Base-by-base conservation (phyloP, 345 rosid species). In the Melaleuca quinquenervia region DNA sequence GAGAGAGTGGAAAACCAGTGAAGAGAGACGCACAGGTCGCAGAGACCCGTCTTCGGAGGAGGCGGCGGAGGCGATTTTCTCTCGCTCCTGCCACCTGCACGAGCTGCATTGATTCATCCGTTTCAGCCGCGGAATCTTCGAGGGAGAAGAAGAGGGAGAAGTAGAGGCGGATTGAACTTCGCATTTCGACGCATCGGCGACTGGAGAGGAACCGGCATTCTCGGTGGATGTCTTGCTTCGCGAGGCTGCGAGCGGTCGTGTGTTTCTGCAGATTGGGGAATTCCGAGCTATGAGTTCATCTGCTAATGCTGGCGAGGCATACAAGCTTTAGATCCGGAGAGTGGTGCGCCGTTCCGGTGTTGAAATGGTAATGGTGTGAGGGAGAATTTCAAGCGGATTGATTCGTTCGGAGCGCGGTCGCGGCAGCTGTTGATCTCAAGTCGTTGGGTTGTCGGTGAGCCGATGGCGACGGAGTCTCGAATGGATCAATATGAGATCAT, bases 401-500 rank as follows among this genome's bases (percentile, higher is more conserved):
- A 29, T 51, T 60, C 58, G 50, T 48, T 21, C 50, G 51, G 60
- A 16, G 87, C 53, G 80, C 36, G 80, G 2, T 70, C 80, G 80
- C 80, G 48, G 36, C 80, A 51, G 64, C 45, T 75, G 29, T 84
- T 76, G 85, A 85, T 49, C 53, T 50, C 56, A 74, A 52, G 82
- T 50, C 53, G 52, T 9, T 32, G 29, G 84, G 55, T 83, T 32
- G 84, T 52, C 48, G 74, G 22, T 7, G 29, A 50, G 84, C 56
- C 14, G 62, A 82, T 75, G 87, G 89, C 62, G 83, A 93, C 96
- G 96, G 98, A 96, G 93, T 97, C 99, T 50, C 92, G 98, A 53
- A 97, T 97, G 99, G 99, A 97, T 94, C 98, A 93, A 86, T 97
- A 97, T 74, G 99, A 97, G 94, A 93, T 97, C 91, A 97, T 97